Evolutionary conservation across 73 alveolate genomes (phyloP).

Genomic region (Paramecium biaurelia): DNA sequence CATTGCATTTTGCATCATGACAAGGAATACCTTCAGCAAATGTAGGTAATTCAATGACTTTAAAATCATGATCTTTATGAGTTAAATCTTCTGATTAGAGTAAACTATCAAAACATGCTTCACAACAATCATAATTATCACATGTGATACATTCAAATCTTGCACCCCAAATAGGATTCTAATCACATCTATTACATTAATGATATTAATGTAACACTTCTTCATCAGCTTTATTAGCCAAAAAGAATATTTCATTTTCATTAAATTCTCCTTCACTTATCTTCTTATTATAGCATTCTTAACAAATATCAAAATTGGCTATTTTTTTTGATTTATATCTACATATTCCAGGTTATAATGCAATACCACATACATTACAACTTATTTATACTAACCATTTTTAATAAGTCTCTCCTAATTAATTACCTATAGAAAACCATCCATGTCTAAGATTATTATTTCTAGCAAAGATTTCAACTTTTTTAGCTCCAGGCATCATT

Average conservation of each 20-base stretch:
- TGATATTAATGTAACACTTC: conserved; percentile 85
- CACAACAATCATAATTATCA: conserved; percentile 85
- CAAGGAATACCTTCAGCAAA: conserved; percentile 83
- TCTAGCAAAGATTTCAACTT: conserved; percentile 89
- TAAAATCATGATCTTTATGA: conserved; percentile 71
- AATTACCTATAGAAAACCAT: conserved; percentile 87
- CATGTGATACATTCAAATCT: conserved; percentile 83
- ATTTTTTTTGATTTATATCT: conserved; percentile 70
- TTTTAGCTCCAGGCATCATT: conserved; percentile 85
- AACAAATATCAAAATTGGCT: conserved; percentile 82
- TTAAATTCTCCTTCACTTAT: conserved; percentile 56
- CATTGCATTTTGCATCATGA: conserved; percentile 78
- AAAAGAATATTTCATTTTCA: conserved; percentile 60
- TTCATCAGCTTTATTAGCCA: conserved; percentile 76
- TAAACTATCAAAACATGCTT: conserved; percentile 68
- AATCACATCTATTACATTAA: conserved; percentile 81
- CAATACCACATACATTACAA: conserved; percentile 74
- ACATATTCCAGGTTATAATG: conserved; percentile 67
- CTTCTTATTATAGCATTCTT: conserved; percentile 56
- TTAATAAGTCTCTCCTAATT: conserved; percentile 83
- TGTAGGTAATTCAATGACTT: conserved; percentile 77
- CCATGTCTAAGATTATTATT: conserved; percentile 87
- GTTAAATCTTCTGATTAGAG: conserved; percentile 33
- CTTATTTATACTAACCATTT: conserved; percentile 75
- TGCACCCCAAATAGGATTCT: conserved; percentile 91